Percentiles rank a stretch among this genome's conserved stretches.
These are phyloP conservation scores for Aurifilum marmelostoma DNA, from an alignment of 2,329 filamentous ascomycete genomes.

Conservation along the genomic window DNA sequence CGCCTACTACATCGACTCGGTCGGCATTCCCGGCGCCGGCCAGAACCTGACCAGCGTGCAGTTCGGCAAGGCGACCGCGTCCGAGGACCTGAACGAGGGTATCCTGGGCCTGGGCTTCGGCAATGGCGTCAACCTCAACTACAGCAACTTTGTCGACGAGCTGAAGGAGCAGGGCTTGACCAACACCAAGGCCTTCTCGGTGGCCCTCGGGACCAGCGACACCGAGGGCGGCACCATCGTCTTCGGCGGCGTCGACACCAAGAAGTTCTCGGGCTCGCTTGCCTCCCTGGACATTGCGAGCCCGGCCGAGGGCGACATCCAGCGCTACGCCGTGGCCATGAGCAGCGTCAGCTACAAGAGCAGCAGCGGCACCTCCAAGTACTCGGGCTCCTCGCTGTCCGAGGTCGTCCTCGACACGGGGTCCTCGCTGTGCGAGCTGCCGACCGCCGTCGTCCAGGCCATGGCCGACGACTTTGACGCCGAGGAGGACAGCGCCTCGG, in stretches of 20 bases:
- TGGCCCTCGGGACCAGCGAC: constrained; percentile 39
- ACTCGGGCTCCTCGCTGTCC: constrained; percentile 41
- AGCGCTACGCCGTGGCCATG: constrained; percentile 49
- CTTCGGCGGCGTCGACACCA: constrained; percentile 52
- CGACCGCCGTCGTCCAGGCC: constrained; percentile 53
- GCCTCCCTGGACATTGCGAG: constrained; percentile 36
- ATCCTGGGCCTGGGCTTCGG: constrained; percentile 75
- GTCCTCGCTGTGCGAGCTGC: constrained; percentile 69
- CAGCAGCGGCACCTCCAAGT: constrained; percentile 34
- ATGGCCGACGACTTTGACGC: constrained; percentile 52
- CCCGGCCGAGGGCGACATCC: constrained; percentile 35
- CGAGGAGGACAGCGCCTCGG: constrained; percentile 43
- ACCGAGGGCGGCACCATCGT: constrained; percentile 39
- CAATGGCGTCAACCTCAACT: constrained; percentile 43
- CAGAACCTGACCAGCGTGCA: constrained; percentile 52
- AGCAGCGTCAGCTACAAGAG: constrained; percentile 42
- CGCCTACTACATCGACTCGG: constrained; percentile 46
- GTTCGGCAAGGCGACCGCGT: constrained; percentile 61
- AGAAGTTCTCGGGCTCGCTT: constrained; percentile 46
- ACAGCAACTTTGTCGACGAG: constrained; percentile 52
- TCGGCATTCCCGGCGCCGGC: constrained; percentile 36
- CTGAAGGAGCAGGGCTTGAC: constrained; percentile 53
- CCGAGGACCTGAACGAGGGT: constrained; percentile 47
- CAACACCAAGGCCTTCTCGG: constrained; percentile 38
- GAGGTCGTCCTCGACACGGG: constrained; percentile 66